Base-by-base conservation (phyloP, 345 rosid genomes). In the Isatis tinctoria region DNA sequence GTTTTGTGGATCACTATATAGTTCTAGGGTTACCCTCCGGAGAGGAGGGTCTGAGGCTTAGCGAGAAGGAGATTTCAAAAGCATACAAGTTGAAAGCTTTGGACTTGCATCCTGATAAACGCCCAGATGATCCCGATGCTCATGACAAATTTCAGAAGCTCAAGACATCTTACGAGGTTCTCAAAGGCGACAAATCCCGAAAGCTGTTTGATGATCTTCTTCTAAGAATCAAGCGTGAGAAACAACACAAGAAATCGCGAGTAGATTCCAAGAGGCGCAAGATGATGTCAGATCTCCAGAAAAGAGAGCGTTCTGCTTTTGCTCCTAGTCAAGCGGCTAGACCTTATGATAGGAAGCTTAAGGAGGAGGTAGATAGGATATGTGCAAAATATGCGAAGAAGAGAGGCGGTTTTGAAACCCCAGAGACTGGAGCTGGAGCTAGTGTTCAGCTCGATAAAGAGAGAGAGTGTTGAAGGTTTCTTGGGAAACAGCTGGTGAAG, bases 201-300 rank as follows among this genome's bases (percentile, higher is more conserved):
- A 91, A 86, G 81, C 79, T 89, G 57, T 91, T 89, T 40, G 91
- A 91, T 73, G 98, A 94, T 79, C 91, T 92, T 51, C 82, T 94
- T 18, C n/a, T n/a, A n/a, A 76, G 87, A 53, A 76, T 85, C n/a
- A 89, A 88, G 79, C 86, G 86, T 3, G 97, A 88, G 51, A 83
- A 90, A 76, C 80, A 76, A 28, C 82, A 59, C 17, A 87, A 88
- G 10, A 81, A 76, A 22, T 69, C 82, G 1, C 88, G 83, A 59
- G 88, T 84, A 18, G 98, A 83, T 76, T 70, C 90, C 12, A 94
- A 85, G 69, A 86, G 94, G 60, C 83, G 88, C 28, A 88, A 80
- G 76, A 88, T 91, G 97, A 85, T 84, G 69, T 83, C 91, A 0
- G 95, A 94, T 81, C 87, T 94, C 40, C 96, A 94, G 72, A 88